Percentiles rank a stretch among this genome's conserved stretches.
These are phyloP conservation scores for Ophiostoma novo-ulmi DNA, from an alignment of 2,329 filamentous ascomycete species.

Conservation along the genomic window DNA sequence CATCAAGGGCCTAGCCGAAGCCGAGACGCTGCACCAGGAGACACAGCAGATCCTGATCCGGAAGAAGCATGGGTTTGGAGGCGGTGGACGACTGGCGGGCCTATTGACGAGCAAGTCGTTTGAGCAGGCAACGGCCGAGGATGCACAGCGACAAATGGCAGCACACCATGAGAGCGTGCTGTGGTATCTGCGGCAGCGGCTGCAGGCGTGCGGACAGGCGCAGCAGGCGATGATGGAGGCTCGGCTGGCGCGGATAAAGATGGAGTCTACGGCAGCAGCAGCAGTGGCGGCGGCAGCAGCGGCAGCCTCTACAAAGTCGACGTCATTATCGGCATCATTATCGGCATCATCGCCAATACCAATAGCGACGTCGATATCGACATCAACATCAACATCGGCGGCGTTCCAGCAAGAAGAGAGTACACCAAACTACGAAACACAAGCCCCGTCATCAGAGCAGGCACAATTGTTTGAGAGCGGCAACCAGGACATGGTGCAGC, in stretches of 20 bases:
- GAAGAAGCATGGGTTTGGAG: slow-evolving; percentile 54
- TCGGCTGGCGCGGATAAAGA: slow-evolving; percentile 73
- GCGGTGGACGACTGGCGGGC: slow-evolving; percentile 34
- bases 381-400: neutral
- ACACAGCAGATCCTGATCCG: slow-evolving; percentile 65
- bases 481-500: slow-evolving; percentile 85
- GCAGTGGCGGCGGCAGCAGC: slow-evolving; percentile 21
- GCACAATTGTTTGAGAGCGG: slow-evolving; percentile 89
- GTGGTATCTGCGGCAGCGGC: slow-evolving; percentile 69
- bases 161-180: slow-evolving; percentile 76
- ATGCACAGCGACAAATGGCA: slow-evolving; percentile 58
- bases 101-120: slow-evolving; percentile 38
- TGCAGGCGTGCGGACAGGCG: slow-evolving; percentile 70
- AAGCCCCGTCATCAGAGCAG: slow-evolving; percentile 61
- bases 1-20: slow-evolving; percentile 73
- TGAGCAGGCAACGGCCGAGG: slow-evolving; percentile 70
- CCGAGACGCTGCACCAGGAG: slow-evolving; percentile 74
- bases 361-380: slow-evolving; percentile 34
- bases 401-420: neutral
- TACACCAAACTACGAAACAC: slow-evolving; percentile 32
- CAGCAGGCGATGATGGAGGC: slow-evolving; percentile 94
- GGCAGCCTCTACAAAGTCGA: neutral
- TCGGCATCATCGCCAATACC: neutral
- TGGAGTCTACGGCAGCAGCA: slow-evolving; percentile 53
- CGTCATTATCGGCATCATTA: neutral